Base-by-base conservation (phyloP, 805 yeast species). In the Barnettozyma botsteinii region DNA sequence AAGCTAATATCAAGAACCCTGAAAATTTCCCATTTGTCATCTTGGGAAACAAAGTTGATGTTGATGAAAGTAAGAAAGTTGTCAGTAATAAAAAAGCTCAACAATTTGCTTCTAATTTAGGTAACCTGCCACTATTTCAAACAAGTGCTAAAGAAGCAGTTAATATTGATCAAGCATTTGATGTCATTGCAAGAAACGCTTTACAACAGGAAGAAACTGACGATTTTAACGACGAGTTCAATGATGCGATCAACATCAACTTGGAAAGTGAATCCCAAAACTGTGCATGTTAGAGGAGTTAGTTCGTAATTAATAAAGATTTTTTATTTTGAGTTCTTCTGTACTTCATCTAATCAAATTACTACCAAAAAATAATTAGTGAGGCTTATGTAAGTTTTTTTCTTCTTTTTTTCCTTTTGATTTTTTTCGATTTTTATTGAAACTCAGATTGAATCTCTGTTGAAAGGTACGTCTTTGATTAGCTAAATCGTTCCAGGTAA, bases 101-200 rank as follows among this genome's bases (percentile, higher is more conserved):
- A 52, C 76, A 77, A 33, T 71, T 75, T 61, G 77, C 83, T 40
- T 75, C 72, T 41, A 72, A 75, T 35, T 63, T 74, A 48, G 83
- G 94, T 2, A 86, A 88, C 48, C 70, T 88, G 46, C 98, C 98
- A 4, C 79, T 89, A 45, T 91, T 93, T 57, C 96, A 91, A 63
- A 91, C 98, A n/a, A 81, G 93, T 70, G 98, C 98, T 15, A 93
- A 91, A 67, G 96, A 88, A 61, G 88, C 93, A 13, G 85, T 89
- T 36, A 94, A 94, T 52, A 96, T 91, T 26, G 96, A 89, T 57
- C 80, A 84, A 54, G 98, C 98, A 3, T 91, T 91, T 57, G 97
- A 93, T 61, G 95, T 89, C 31, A 85, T 91, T 53, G 96, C 96
- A 24, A 77, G 96, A 55, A 87, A 86, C 67, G 98, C 98, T 0